These are phyloP conservation scores for Paecilomyces sp. DNA, from an alignment of 2,329 filamentous ascomycete genomes.

Conservation along the genomic window DNA sequence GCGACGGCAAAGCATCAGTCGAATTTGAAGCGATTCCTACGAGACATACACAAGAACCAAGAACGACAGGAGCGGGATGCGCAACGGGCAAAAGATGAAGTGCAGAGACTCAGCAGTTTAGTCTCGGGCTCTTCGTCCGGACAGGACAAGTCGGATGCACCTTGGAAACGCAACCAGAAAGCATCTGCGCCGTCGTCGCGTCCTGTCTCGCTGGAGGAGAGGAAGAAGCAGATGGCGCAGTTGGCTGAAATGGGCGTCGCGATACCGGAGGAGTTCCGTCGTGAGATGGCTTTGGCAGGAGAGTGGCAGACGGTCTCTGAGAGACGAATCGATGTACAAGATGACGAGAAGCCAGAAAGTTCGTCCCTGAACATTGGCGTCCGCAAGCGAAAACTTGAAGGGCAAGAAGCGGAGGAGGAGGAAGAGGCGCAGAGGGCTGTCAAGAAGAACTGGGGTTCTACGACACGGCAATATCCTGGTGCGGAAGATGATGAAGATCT, in stretches of 20 bases:
- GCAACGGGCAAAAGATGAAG: constrained; percentile 73
- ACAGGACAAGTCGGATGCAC: constrained; percentile 12
- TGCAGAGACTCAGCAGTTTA: constrained; percentile 76
- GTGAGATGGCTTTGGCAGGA: constrained; percentile 78
- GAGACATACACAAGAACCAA: constrained; percentile 78
- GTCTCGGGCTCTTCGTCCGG: constrained; percentile 43
- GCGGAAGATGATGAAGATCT: constrained; percentile 31
- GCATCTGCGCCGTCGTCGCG: constrained; percentile 25
- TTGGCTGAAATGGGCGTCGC: constrained; percentile 79
- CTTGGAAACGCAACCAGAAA: constrained; percentile 23
- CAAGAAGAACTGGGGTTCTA: constrained; percentile 39
- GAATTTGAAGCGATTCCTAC: constrained; percentile 79
- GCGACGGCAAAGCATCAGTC: constrained; percentile 77
- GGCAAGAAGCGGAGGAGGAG: constrained; percentile 33
- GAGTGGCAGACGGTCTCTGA: constrained; percentile 72
- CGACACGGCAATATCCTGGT: constrained; percentile 33
- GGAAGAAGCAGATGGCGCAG: constrained; percentile 80
- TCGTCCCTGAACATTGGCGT: constrained; percentile 31
- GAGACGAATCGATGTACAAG: constrained; percentile 20
- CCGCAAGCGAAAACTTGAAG: constrained; percentile 39
- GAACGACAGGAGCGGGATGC: constrained; percentile 75
- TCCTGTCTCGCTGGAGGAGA: constrained; percentile 54
- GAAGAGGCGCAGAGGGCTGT: constrained; percentile 26
- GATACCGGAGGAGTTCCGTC: constrained; percentile 69
- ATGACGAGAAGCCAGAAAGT: constrained; percentile 26